A percentile compares a stretch with the other conserved stretches of the same genome.
Conservation (phyloP, 1,284 basidiomycete genomes). For the Apiotrichum domesticum region DNA sequence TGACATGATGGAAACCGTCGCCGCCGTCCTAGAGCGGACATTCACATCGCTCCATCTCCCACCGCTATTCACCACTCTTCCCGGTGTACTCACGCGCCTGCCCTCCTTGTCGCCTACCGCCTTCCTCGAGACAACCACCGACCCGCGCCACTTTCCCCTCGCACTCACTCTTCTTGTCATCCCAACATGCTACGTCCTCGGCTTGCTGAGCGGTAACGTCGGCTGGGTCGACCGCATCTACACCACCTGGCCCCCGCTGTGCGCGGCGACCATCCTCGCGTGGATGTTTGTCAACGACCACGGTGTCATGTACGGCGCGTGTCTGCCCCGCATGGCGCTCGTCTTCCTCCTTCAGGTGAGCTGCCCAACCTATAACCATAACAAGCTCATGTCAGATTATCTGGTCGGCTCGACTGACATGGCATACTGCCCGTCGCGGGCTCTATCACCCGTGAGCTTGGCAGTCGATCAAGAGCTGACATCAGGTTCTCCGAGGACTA, state of each 20-base stretch:
- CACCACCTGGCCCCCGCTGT: slow-evolving; percentile 73
- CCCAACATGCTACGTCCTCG: slow-evolving; percentile 32
- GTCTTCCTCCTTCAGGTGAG: slow-evolving; percentile 63
- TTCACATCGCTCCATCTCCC: not conserved
- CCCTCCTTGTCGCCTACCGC: slow-evolving; percentile 16
- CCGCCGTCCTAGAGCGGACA: not conserved
- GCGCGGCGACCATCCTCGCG: slow-evolving; percentile 62
- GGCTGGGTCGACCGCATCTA: slow-evolving; percentile 64
- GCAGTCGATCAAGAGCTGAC: not conserved
- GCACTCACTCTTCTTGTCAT: slow-evolving; percentile 24
- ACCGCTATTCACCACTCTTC: slow-evolving; percentile 14
- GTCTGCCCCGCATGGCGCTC: slow-evolving; percentile 59
- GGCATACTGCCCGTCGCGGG: slow-evolving; percentile 78
- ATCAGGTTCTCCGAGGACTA: slow-evolving; percentile 66
- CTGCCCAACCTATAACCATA: no score
- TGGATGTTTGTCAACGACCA: slow-evolving; percentile 56
- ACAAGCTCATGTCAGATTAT: slow-evolving; percentile 41
- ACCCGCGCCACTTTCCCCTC: slow-evolving; percentile 33
- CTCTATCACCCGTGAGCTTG: slow-evolving; percentile 56
- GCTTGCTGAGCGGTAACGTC: slow-evolving; percentile 64
- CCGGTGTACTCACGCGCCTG: slow-evolving; percentile 19
- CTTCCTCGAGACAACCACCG: slow-evolving; percentile 20
- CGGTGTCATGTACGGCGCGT: slow-evolving; percentile 51
- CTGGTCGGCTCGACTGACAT: slow-evolving; percentile 67
- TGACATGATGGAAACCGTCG: no score